Base-by-base conservation (phyloP, 2,329 filamentous ascomycete genomes). In the Alternaria burnsii region DNA sequence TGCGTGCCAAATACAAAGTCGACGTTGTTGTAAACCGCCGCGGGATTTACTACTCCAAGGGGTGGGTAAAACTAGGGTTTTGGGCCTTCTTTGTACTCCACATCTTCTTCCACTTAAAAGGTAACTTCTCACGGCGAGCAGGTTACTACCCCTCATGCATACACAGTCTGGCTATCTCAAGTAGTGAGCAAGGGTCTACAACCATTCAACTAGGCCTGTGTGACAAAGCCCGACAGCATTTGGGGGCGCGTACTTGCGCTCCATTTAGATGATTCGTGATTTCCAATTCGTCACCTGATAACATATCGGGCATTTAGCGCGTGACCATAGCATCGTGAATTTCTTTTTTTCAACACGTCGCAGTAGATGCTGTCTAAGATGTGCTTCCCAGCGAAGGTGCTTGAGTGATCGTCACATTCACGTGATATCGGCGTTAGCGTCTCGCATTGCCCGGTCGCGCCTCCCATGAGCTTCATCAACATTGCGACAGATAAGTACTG, bases 381-480 rank as follows among this genome's bases (percentile, higher is more conserved):
- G 48, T 18, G 32, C 46, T 24, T 18, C 22, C n/a, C 38, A 41
- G 30, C 14, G 18, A 34, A 12, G 24, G 46, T 24, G 8, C 40
- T 46, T 22, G 32, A 30, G 55, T 62, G 40, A 63, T 61, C 32
- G 44, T 42, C 36, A 6, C 11, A 3, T 8, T 56, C 69, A 69
- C 68, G 69, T 65, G 63, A 66, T 38, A 52, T 68, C 67, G 69
- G 72, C 65, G 67, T 69, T 71, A 64, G 68, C 69, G 59, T 46
- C 24, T 44, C 52, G 14, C 42, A 55, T 44, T 52, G 50, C 66
- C 46, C 69, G 69, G 66, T 63, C 60, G 66, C 66, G 67, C 63
- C 67, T 68, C 67, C 67, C 59, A 67, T 58, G 68, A 74, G 71
- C 68, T 70, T 62, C 70, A 62, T 66, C 66, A 67, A 65, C 68